Evolutionary conservation across 352 stramenopile species (phyloP), one percentile per base, ranked within the genome.

Genomic region (Plasmopara viticola): DNA sequence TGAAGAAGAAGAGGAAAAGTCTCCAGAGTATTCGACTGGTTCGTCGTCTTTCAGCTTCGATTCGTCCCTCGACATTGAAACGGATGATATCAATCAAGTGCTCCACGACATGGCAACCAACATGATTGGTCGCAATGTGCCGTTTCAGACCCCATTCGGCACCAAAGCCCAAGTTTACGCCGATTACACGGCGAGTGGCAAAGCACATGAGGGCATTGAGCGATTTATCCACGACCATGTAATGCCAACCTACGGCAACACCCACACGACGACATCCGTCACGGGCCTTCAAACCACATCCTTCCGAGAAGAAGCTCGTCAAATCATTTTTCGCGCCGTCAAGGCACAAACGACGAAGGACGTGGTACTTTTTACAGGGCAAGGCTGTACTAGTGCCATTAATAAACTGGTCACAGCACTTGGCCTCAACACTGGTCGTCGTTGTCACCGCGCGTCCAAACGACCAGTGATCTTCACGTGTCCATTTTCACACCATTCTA

Each of bases 401-500:
- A 66, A 80, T 42, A 94, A 94, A 52, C 70, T 96, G 18, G 72
- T 96, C 14, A 49, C 62, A 9, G 69, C 83, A 12, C 68, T 95
- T 0, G 79, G 79, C 1, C 58, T 92, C 31, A 58, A 80, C 18
- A 35, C 31, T 12, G 10, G 6, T 54, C 55, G 5, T 53, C 47
- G 28, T 63, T 58, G 47, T 50, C 58, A 9, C 28, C 55, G n/a
- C 58, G 51, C 5, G 9, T 66, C n/a, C 33, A 65, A 56, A 64
- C 85, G 53, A 0, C 80, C 92, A 0, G 80, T 98, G 2, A 87
- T 98, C 29, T 92, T 97, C 43, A 88, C 91, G 7, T 69, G 90
- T 29, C 95, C 95, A 7, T 98, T 96, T 54, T 95, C 98, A 59
- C 97, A 99, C 70, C 96, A 99, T 68, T 98, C 90, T 14, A 99